Evolutionary conservation across 495 filamentous ascomycete genomes (phyloP).

Genomic region (Aspergillus mulundensis): DNA sequence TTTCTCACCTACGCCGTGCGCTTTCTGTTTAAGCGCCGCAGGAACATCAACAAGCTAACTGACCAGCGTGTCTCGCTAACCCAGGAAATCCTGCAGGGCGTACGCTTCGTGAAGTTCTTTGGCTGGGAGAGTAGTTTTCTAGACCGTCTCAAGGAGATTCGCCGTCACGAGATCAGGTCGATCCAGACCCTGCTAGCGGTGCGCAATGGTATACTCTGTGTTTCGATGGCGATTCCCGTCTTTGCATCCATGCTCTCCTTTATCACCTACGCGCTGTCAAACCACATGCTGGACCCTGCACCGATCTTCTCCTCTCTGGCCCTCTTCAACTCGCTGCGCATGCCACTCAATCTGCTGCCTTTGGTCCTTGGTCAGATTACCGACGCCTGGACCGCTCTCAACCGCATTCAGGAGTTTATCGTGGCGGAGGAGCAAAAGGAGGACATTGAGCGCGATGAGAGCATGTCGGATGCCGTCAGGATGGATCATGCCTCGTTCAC

Average conservation of each 20-base stretch:
- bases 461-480: slow-evolving; percentile 64
- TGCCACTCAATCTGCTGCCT: slow-evolving; percentile 85
- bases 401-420: slow-evolving; percentile 83
- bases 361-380: slow-evolving; percentile 83
- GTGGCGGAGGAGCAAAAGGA: slow-evolving; percentile 81
- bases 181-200: slow-evolving; percentile 79
- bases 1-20: slow-evolving; percentile 69
- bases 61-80: slow-evolving; percentile 87
- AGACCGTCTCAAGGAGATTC: slow-evolving; percentile 65
- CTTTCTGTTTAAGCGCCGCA: slow-evolving; percentile 63
- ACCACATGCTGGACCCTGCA: slow-evolving; percentile 66
- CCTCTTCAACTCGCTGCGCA: slow-evolving; percentile 83
- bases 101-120: slow-evolving; percentile 94
- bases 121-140: slow-evolving; percentile 91
- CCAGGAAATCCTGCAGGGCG: slow-evolving; percentile 86
- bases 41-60: slow-evolving; percentile 83
- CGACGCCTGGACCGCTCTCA: slow-evolving; percentile 81
- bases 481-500: slow-evolving; percentile 78
- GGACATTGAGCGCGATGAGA: slow-evolving; percentile 58
- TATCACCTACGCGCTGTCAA: slow-evolving; percentile 81
- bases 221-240: slow-evolving; percentile 73
- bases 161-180: slow-evolving; percentile 66
- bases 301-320: slow-evolving; percentile 88
- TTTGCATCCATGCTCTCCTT: slow-evolving; percentile 95
- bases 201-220: slow-evolving; percentile 77